Base-by-base conservation (phyloP, 1,284 basidiomycete genomes). In the Sporisorium iseilematis-ciliati region DNA sequence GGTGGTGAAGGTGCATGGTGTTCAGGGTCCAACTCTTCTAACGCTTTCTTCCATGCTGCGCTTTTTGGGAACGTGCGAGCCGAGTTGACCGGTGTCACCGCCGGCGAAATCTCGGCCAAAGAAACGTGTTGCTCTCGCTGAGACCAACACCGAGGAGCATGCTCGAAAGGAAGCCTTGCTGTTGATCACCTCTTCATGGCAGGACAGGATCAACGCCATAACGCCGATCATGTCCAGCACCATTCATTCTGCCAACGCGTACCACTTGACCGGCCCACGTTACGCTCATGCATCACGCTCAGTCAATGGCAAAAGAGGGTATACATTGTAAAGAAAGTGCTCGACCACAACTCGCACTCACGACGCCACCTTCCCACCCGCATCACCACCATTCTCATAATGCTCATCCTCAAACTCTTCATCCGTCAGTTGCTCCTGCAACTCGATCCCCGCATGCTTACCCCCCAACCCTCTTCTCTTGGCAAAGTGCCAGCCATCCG, bases 401-500 rank as follows among this genome's bases (percentile, higher is more conserved):
- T 70, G 59, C 7, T 67, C 61, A 25, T 70, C 59, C 0, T 76
- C 68, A 45, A 65, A 57, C 33, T 81, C 83, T 66, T 89, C 88
- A 68, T 89, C 89, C 18, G 88, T 89, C 71, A 89, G 75, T 59
- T 88, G 87, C 43, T 88, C 88, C 52, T 86, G 86, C 43, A 85
- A 81, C 16, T 85, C 83, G 74, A 89, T 86, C 40, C 87, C 86
- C 23, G 84, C 86, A 43, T 86, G 84, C 25, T 66, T 68, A 16
- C 86, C 82, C 21, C 82, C 75, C 68, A 87, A 77, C 14, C 93
- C 92, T 11, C 88, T 86, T 41, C 88, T 86, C 45, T 93, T 90
- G 7, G 91, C 90, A 91, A 91, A 99, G 0, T 90, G 88, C 81
- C 90, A 90, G 0, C 97, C 97, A 82, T 97, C 92, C 0, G 92